Evolutionary conservation across 345 rosid genomes (phyloP), one percentile per base, ranked within the genome.

Genomic region (Euphorbia peplus): DNA sequence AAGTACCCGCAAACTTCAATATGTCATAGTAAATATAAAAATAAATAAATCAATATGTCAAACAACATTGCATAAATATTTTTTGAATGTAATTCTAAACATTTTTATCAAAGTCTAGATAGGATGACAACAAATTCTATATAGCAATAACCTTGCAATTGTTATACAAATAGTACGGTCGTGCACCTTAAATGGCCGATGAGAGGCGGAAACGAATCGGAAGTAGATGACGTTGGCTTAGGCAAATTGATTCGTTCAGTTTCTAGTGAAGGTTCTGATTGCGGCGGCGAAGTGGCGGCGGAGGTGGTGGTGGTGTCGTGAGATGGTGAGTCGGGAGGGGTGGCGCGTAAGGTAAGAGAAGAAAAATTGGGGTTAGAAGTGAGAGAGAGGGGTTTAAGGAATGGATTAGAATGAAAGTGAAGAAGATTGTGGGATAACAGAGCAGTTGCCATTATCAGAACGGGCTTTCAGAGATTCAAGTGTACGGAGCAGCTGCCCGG

Each of bases 391-490:
- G 70, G 29, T 21, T 53, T 60, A 37, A 30, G 29, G 1, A 46
- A 28, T 2, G 83, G 75, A 5, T 70, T 42, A 3, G 73, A 55
- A 0, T 21, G 82, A 39, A 57, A 50, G 57, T 64, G 69, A 58
- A 80, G 78, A 39, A 65, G 64, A 50, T 57, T 64, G 69, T 15
- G 71, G 4, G 84, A 83, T 70, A n/a, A n/a, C n/a, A 76, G 60
- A 32, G 62, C 48, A 59, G 83, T 60, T 67, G 83, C 84, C 89
- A 85, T 83, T 63, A 54, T 70, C 44, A 46, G 46, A 11, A 8
- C 3, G 5, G 14, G 16, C 21, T 47, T 0, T 5, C 22, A n/a
- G 51, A 8, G 22, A 32, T 32, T 32, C 6, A 4, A 51, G 25
- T 51, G 56, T 2, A 44, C 50, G 12, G 16, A 51, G 56, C 56